phyloP scores from a whole-genome alignment of 1,139 yeast species.

The Blastobotrys proliferans region DNA sequence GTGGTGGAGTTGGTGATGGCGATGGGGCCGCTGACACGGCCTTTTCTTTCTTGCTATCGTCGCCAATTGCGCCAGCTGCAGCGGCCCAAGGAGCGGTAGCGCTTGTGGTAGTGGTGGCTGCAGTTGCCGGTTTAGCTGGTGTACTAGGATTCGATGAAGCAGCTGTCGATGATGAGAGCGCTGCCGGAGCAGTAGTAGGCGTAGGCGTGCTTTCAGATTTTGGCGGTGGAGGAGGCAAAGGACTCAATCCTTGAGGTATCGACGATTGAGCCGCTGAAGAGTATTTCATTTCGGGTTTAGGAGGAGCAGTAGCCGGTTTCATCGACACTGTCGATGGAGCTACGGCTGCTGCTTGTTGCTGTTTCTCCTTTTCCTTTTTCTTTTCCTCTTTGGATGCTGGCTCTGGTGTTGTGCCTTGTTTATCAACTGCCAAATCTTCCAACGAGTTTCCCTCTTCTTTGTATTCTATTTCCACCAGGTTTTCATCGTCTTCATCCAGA shows the following conservation, averaged over 20 bases:
- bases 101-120: conserved; percentile 14
- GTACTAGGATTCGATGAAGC: conserved; percentile 4
- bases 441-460: conserved; percentile 34
- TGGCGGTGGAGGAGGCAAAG: conserved; percentile 16
- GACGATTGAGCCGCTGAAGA: conserved; percentile 57
- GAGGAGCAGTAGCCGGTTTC: conserved; percentile 70
- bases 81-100: conserved; percentile 26
- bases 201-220: conserved; percentile 16
- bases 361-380: neutral
- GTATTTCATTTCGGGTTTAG: conserved; percentile 61
- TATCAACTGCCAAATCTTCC: conserved; percentile 38
- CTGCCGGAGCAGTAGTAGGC: neutral
- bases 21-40: conserved; percentile 4
- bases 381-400: neutral
- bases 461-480: conserved; percentile 44
- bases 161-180: neutral
- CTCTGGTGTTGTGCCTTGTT: neutral
- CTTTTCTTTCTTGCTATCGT: conserved; percentile 6
- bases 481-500: conserved; percentile 62
- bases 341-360: conserved; percentile 5
- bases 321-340: conserved; percentile 32
- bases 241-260: conserved; percentile 22
- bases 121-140: conserved; percentile 6
- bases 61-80: conserved; percentile 4
- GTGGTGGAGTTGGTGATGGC: conserved; percentile 10